A percentile compares a stretch with the other conserved stretches of the same genome.
Conservation (phyloP, 1,139 yeast genomes). For the Casaregolazyma suthepensis region DNA sequence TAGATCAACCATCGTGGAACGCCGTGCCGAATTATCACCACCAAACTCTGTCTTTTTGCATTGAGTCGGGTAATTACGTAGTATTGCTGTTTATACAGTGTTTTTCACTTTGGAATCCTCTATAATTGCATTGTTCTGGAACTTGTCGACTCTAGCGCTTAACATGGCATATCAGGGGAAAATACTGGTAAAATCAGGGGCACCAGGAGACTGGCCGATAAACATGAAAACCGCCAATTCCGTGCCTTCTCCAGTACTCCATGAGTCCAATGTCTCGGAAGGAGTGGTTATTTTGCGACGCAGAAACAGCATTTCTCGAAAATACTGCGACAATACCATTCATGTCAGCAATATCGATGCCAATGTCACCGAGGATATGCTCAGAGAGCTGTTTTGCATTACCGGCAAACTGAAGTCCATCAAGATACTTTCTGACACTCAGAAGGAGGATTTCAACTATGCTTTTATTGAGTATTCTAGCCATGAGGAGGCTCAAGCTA, state of each 20-base stretch:
- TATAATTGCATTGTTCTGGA: background rate
- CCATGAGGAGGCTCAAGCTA: slow-evolving; percentile 54
- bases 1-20: too few species aligned
- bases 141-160: background rate
- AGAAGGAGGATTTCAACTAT: slow-evolving; percentile 45
- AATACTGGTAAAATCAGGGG: background rate
- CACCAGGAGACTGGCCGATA: background rate
- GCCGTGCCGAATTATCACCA: too few species aligned
- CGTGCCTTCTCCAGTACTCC: background rate
- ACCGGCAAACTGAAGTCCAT: slow-evolving; percentile 45
- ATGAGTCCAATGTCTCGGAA: background rate
- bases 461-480: slow-evolving; percentile 75
- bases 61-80: too few species aligned
- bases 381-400: slow-evolving; percentile 56
- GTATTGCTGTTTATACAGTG: too few species aligned
- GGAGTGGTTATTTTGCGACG: background rate
- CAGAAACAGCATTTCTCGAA: slow-evolving; percentile 48
- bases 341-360: slow-evolving; percentile 74
- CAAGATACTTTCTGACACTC: slow-evolving; percentile 8
- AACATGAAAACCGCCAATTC: background rate
- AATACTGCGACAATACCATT: slow-evolving; percentile 61
- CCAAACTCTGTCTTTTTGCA: too few species aligned
- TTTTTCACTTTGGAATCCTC: background rate
- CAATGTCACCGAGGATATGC: slow-evolving; percentile 54
- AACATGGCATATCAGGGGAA: background rate